Evolutionary conservation across 805 yeast species (phyloP).

Genomic region (Zygoascus ofunaensis): DNA sequence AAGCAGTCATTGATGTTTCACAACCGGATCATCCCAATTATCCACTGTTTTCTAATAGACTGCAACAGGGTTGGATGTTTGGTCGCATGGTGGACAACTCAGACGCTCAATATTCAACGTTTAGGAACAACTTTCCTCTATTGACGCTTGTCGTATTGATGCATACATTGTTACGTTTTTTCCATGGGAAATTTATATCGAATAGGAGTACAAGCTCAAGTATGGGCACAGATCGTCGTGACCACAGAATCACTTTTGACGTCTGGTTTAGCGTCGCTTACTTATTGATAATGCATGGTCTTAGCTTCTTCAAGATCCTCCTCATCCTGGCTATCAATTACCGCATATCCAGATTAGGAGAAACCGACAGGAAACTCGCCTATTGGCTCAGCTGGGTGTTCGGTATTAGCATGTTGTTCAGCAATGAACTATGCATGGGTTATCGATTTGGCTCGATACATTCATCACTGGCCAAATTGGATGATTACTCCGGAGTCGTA

Average conservation of each 20-base stretch:
- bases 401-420: conserved; percentile 66
- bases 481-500: conserved; percentile 65
- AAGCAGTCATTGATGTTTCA: conserved; percentile 74
- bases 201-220: neutral
- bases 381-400: conserved; percentile 53
- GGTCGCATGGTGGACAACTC: conserved; percentile 90
- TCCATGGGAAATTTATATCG: conserved; percentile 15
- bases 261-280: conserved; percentile 60
- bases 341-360: conserved; percentile 33
- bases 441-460: conserved; percentile 40
- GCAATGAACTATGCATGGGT: conserved; percentile 60
- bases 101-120: conserved; percentile 80
- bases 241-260: conserved; percentile 54
- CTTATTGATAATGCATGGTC: conserved; percentile 70
- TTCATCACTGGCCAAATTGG: conserved; percentile 42
- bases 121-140: conserved; percentile 68
- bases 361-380: conserved; percentile 7
- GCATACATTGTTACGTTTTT: conserved; percentile 47
- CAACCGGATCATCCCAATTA: conserved; percentile 62
- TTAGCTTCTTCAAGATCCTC: conserved; percentile 53
- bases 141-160: conserved; percentile 44
- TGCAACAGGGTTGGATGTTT: conserved; percentile 80
- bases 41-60: conserved; percentile 46
- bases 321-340: conserved; percentile 50
- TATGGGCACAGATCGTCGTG: no score